Evolutionary conservation across 208 protist species (phyloP), one percentile per base, ranked within the genome.

Genomic region (Crithidia thermophila): DNA sequence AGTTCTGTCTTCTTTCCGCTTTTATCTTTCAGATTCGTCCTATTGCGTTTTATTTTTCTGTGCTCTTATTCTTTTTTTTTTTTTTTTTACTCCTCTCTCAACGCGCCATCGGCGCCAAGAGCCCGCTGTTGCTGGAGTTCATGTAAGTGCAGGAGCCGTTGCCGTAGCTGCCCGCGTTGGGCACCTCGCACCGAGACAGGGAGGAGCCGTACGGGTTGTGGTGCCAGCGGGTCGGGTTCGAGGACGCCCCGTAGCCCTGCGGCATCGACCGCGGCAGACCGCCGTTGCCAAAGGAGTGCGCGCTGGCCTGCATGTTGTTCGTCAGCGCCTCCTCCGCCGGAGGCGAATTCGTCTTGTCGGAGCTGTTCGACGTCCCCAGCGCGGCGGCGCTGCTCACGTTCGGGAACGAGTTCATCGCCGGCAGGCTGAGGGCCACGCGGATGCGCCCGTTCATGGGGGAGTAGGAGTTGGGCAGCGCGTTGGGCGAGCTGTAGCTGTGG

Each of bases 151-250:
- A 37, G 13, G 37, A 30, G 14, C 14, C 31, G 13, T 43, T 39
- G 43, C 58, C 23, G 58, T 33, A 64, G 33, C 58, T 53, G 43
- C 58, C 43, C 16, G 13, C 58, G 31, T 9, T 51, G 2, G 58
- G 58, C 42, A 51, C 58, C 5, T 67, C 58, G 34, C 40, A 61
- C 57, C 61, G 52, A 10, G 53, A 30, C 27, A 53, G 36, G 13
- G 46, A 51, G 18, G 43, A 40, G 28, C 42, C n/a, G 65, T 78
- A 78, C 0, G 72, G 72, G 66, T 78, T 67, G 59, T 78, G 72
- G 3, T 72, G 64, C 72, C 72, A 78, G 43, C 66, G 56, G 21
- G 59, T n/a, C 0, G 49, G 6, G 50, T 36, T 77, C 42, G 45
- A 43, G 14, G 63, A 52, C 5, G 69, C 50, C 13, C 60, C 46